Conservation (phyloP, 2,329 filamentous ascomycete genomes). For the Ophiostoma triangulosporum region DNA sequence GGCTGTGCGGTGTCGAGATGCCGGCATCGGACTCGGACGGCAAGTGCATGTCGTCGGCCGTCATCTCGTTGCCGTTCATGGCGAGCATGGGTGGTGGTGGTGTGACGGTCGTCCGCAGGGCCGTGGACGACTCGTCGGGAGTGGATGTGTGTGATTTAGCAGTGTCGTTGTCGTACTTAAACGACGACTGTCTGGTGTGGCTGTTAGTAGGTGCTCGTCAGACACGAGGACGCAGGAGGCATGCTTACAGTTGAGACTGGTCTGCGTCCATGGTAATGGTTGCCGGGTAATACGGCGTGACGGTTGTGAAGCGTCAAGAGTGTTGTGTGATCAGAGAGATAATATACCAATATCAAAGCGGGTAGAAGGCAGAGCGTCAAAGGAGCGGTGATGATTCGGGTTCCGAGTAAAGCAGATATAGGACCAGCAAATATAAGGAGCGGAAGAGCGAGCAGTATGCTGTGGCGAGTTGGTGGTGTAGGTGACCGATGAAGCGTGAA, state of each 20-base stretch:
- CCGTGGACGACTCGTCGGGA: background rate
- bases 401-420: constrained; percentile 1
- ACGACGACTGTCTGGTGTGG: constrained; percentile 29
- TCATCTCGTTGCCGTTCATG: constrained; percentile 27
- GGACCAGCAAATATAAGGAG: constrained; percentile 4
- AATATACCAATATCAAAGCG: too few relatives aligned
- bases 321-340: too few relatives aligned
- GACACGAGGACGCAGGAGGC: background rate
- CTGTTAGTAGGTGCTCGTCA: too few relatives aligned
- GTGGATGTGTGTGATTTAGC: background rate
- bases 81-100: constrained; percentile 26
- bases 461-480: constrained; percentile 2
- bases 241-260: constrained; percentile 40
- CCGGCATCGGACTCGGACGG: constrained; percentile 31
- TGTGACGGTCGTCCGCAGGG: constrained; percentile 24
- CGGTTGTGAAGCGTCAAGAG: too few relatives aligned
- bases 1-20: constrained; percentile 17
- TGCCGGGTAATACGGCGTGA: too few relatives aligned
- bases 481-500: background rate
- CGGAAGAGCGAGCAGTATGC: background rate
- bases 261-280: constrained; percentile 34
- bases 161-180: constrained; percentile 26
- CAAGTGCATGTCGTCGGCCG: constrained; percentile 32
- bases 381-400: too few relatives aligned
- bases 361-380: background rate